phyloP scores from a whole-genome alignment of 2,329 filamentous ascomycete genomes.

The Alternaria triticimaculans region DNA sequence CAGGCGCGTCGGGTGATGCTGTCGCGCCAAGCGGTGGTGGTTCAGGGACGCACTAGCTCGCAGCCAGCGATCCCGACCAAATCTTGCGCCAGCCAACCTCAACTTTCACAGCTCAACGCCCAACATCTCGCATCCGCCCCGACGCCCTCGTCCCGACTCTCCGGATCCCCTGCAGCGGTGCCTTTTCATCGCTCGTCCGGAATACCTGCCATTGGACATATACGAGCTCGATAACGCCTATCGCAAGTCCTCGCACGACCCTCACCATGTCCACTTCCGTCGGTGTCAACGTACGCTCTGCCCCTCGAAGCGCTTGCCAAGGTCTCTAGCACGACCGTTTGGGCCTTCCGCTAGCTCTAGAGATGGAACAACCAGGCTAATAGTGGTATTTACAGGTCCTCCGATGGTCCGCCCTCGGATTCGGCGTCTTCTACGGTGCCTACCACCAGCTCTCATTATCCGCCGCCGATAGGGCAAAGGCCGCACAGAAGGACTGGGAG shows the following conservation, averaged over 20 bases:
- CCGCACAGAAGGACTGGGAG: slow-evolving; percentile 80
- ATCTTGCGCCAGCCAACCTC: slow-evolving; percentile 40
- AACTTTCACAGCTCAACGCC: slow-evolving; percentile 34
- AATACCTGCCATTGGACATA: slow-evolving; percentile 41
- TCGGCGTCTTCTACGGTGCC: slow-evolving; percentile 94
- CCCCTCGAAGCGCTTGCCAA: slow-evolving; percentile 1
- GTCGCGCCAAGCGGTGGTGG: slow-evolving; percentile 34
- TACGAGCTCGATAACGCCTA: slow-evolving; percentile 20
- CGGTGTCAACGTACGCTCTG: slow-evolving; percentile 59
- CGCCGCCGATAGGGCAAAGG: slow-evolving; percentile 72
- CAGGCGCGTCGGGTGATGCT: slow-evolving; percentile 9
- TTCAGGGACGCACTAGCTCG: slow-evolving; percentile 28
- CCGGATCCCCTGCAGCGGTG: slow-evolving; percentile 21
- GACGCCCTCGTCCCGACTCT: slow-evolving; percentile 25
- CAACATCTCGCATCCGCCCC: slow-evolving; percentile 31
- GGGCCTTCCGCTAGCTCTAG: slow-evolving; percentile 4
- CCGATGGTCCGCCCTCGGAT: slow-evolving; percentile 91
- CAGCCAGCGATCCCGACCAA: slow-evolving; percentile 24
- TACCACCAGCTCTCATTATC: slow-evolving; percentile 87
- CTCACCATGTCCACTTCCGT: slow-evolving; percentile 55
- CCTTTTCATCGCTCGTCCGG: slow-evolving; percentile 25
- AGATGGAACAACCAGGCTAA: slow-evolving; percentile 30
- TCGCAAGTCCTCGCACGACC: slow-evolving; percentile 31
- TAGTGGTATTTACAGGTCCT: slow-evolving; percentile 71
- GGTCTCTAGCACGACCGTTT: background rate